Base-by-base conservation (phyloP, 2,329 filamentous ascomycete genomes). In the Waltergamsia citrina region DNA sequence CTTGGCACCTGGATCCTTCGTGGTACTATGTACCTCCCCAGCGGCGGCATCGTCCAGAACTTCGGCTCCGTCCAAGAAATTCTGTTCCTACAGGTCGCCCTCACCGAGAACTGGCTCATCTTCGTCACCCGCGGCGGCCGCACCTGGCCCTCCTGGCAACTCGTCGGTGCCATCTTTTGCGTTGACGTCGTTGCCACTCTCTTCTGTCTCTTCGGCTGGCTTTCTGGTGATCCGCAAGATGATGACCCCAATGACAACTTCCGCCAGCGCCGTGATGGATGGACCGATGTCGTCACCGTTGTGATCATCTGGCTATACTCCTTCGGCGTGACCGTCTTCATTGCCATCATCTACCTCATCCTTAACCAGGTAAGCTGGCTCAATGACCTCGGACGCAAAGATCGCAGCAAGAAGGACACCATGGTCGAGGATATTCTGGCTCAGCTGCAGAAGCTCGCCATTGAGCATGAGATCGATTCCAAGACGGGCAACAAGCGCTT, bases 31-130 rank as follows among this genome's bases (percentile, higher is more conserved):
- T 85, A 76, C 69, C 59, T 85, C 15, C 60, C 64, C 39, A 75
- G 73, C 56, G 81, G 81, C 52, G 81, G 81, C 67, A 67, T 86
- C 49, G 74, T 86, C 50, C 71, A 84, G 63, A 80, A 81, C 63
- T 85, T 73, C 50, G 81, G 81, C 54, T 77, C 74, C 48, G 70
- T 84, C 43, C 80, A 86, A 62, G 78, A 81, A 50, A 79, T 85
- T 39, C 60, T 85, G 39, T 85, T 85, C 64, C 70, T 85, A 29
- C 69, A 85, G 53, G 78, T 85, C 47, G 74, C 78, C 6, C 65
- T 85, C 23, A 80, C 80, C 12, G 78, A 85, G 62, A 85, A 84
- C 54, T 85, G 81, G 80, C 68, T 85, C 38, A 85, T 85, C 53
- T 84, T 85, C 57, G 80, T 85, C 50, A 85, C 81, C 26, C 78